Percentiles rank a stretch among this genome's conserved stretches.
Evolutionary conservation across 805 yeast genomes (phyloP).

Genomic region (Yamadazyma nakazawae): DNA sequence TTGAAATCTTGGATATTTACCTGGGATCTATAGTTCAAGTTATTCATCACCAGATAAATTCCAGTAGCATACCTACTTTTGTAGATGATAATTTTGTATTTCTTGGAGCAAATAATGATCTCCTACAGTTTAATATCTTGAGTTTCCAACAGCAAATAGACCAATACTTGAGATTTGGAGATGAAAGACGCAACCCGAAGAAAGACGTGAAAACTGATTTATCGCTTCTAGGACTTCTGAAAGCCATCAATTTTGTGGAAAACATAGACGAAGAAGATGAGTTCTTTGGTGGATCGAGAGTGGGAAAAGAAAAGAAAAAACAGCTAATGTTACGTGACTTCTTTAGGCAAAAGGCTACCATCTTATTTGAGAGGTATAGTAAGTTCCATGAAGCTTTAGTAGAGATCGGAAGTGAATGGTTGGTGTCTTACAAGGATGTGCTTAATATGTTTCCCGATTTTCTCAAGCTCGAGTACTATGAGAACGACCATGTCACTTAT

Average conservation of each 20-base stretch:
- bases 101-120: constrained; percentile 28
- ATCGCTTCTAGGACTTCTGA: constrained; percentile 30
- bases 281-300: constrained; percentile 20
- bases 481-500: background rate
- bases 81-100: constrained; percentile 9
- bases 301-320: constrained; percentile 24
- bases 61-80: constrained; percentile 14
- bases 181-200: constrained; percentile 17
- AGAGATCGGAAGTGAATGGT: constrained; percentile 41
- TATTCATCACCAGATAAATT: constrained; percentile 29
- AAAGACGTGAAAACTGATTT: constrained; percentile 27
- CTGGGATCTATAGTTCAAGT: constrained; percentile 36
- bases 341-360: constrained; percentile 29
- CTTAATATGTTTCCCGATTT: constrained; percentile 38
- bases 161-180: constrained; percentile 25
- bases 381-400: constrained; percentile 39
- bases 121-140: constrained; percentile 28
- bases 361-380: constrained; percentile 31
- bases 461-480: constrained; percentile 23
- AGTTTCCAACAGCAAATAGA: constrained; percentile 34
- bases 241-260: constrained; percentile 30
- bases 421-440: constrained; percentile 32
- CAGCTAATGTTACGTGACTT: constrained; percentile 33
- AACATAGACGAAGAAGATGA: constrained; percentile 23
- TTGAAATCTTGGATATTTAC: constrained; percentile 33